phyloP scores from a whole-genome alignment of 352 stramenopile species.

The Phytophthora capsici region DNA sequence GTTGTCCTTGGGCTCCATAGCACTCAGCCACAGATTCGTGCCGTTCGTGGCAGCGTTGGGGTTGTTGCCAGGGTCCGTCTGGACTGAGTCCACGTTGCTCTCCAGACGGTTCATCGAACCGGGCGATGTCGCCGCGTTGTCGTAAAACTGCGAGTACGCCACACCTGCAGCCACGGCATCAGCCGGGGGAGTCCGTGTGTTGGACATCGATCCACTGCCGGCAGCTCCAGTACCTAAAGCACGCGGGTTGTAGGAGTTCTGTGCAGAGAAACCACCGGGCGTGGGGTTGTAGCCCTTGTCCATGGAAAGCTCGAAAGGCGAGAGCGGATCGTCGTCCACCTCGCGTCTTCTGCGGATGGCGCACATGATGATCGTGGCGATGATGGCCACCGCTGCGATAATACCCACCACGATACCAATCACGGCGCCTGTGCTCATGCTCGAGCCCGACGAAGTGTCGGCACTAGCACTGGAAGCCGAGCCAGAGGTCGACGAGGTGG shows the following conservation, averaged over 20 bases:
- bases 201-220: slow-evolving; percentile 30
- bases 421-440: slow-evolving; percentile 75
- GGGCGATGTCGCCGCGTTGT: slow-evolving; percentile 68
- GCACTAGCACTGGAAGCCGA: slow-evolving; percentile 25
- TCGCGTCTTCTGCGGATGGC: slow-evolving; percentile 62
- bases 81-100: slow-evolving; percentile 36
- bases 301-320: slow-evolving; percentile 86
- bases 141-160: slow-evolving; percentile 80
- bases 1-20: slow-evolving; percentile 84
- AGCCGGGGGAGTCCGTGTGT: slow-evolving; percentile 44
- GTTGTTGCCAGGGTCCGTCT: slow-evolving; percentile 22
- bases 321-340: slow-evolving; percentile 76
- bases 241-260: slow-evolving; percentile 54
- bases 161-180: slow-evolving; percentile 55
- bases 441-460: slow-evolving; percentile 40
- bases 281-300: slow-evolving; percentile 79
- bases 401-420: slow-evolving; percentile 76
- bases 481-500: slow-evolving; percentile 19
- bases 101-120: slow-evolving; percentile 37
- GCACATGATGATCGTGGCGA: slow-evolving; percentile 65
- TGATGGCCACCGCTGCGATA: slow-evolving; percentile 60
- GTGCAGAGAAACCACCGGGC: slow-evolving; percentile 35
- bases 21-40: slow-evolving; percentile 83
- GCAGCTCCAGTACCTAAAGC: slow-evolving; percentile 21
- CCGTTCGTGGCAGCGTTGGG: slow-evolving; percentile 36